Evolutionary conservation across 345 rosid genomes (phyloP), one percentile per base, ranked within the genome.

Genomic region (Rhodamnia argentea): DNA sequence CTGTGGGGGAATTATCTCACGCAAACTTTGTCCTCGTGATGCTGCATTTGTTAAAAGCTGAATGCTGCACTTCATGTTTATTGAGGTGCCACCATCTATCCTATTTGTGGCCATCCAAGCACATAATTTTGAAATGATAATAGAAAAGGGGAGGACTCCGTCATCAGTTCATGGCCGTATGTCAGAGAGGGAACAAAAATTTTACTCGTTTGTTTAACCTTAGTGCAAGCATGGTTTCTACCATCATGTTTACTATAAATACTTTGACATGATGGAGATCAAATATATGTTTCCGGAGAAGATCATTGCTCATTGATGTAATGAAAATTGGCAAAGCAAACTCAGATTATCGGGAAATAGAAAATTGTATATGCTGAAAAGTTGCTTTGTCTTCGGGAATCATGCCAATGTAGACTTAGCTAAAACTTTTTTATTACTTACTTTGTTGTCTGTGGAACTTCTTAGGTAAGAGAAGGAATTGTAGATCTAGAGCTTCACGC

Each of bases 401-500:
- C 75, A 29, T 62, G 7, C 11, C 15, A 10, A 60, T 27, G 20
- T 60, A 27, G 5, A n/a, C 13, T n/a, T n/a, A 7, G 18, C 16
- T 27, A n/a, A 26, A n/a, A 62, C 40, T 13, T 60, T 27, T 10
- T 60, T 60, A 27, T 6, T 60, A 14, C 22, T 62, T 62, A 3
- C 55, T 81, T 59, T 13, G 40, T 81, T 78, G 47, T 59, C 7
- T 86, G 26, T 22, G 70, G 40, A 70, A 64, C 83, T 75, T 86
- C 87, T 85, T 93, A 96, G 94, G 51, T 96, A 87, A 92, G 90
- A 86, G 90, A 93, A 83, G 92, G 96, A 52, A 89, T 86, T 87
- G 82, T 92, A 70, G 96, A 95, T 89, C 86, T 96, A 91, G 92
- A 95, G 85, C 90, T 95, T 86, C 99, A 95, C 87, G 87, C 94